Evolutionary conservation across 257 asterid genomes (phyloP).

Genomic region (Nicotiana attenuata): DNA sequence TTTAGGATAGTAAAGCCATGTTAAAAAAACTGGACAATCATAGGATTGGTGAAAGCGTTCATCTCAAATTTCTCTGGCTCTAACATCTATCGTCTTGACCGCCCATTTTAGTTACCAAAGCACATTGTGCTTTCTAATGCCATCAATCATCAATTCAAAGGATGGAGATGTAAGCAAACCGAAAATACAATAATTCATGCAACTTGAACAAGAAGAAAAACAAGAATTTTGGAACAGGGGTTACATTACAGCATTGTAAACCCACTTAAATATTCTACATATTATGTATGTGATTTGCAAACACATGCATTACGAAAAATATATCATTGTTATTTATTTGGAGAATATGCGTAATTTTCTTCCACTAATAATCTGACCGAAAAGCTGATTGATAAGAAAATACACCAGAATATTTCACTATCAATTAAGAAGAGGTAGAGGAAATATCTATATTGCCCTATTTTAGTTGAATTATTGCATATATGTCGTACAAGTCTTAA

Average conservation of each 20-base stretch:
- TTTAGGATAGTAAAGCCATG: constrained; percentile 28
- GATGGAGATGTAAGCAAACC: not conserved
- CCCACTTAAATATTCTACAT: not conserved
- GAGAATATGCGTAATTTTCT: not conserved
- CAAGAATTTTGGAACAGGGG: not conserved
- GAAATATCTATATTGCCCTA: not conserved
- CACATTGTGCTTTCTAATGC: not conserved
- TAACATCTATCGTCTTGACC: not conserved
- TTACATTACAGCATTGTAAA: not conserved
- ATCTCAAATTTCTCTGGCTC: too few relatives aligned
- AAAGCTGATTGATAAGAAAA: not conserved
- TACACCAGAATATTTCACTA: not conserved
- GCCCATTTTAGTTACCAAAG: not conserved
- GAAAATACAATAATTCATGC: not conserved
- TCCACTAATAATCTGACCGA: not conserved
- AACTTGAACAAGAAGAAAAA: not conserved
- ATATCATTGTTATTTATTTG: not conserved
- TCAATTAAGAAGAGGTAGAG: not conserved
- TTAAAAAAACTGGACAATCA: constrained; percentile 29
- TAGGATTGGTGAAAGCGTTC: constrained; percentile 21
- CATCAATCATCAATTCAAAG: not conserved
- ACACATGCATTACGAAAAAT: not conserved
- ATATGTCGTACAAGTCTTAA: not conserved
- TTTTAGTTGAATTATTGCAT: not conserved
- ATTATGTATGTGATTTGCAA: not conserved